Conservation (phyloP, 768 basidiomycete species). For the Tricholoma hemisulphureum region DNA sequence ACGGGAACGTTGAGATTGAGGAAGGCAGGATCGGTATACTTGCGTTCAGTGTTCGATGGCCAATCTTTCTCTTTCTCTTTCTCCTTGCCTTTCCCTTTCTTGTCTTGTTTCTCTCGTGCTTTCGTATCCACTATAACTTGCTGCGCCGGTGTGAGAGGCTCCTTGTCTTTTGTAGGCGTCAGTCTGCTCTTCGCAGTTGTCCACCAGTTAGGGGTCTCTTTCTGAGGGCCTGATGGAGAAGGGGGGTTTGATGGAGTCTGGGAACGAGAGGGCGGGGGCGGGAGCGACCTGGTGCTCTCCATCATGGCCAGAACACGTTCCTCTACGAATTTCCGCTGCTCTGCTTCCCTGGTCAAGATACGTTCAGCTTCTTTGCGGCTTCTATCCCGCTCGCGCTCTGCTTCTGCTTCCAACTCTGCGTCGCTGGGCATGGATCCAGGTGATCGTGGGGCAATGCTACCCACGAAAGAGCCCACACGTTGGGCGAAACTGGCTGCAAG, state of each 20-base stretch:
- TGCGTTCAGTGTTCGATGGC: conserved; percentile 53
- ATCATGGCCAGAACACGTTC: conserved; percentile 78
- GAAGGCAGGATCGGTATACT: conserved; percentile 57
- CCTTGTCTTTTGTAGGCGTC: conserved; percentile 75
- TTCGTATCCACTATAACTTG: conserved; percentile 78
- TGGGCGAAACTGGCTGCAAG: conserved; percentile 76
- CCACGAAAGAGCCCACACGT: conserved; percentile 67
- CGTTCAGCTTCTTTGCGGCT: conserved; percentile 76
- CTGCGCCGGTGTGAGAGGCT: conserved; percentile 79
- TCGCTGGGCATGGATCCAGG: conserved; percentile 53
- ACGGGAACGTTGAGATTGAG: conserved; percentile 51
- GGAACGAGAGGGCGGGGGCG: conserved; percentile 61
- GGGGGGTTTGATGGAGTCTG: conserved; percentile 56
- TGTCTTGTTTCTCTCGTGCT: conserved; percentile 54
- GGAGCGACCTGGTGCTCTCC: conserved; percentile 44
- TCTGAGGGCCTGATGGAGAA: conserved; percentile 62
- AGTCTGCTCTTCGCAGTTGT: conserved; percentile 68
- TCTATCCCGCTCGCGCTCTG: conserved; percentile 70
- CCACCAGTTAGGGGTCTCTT: conserved; percentile 73
- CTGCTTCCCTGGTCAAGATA: conserved; percentile 70
- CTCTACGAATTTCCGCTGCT: conserved; percentile 66
- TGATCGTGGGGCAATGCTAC: conserved; percentile 45
- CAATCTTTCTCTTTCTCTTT: conserved; percentile 51
- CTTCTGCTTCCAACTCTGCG: conserved; percentile 80
- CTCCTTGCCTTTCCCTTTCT: conserved; percentile 45